phyloP scores from a whole-genome alignment of 805 yeast genomes.

The Lachancea sp. region DNA sequence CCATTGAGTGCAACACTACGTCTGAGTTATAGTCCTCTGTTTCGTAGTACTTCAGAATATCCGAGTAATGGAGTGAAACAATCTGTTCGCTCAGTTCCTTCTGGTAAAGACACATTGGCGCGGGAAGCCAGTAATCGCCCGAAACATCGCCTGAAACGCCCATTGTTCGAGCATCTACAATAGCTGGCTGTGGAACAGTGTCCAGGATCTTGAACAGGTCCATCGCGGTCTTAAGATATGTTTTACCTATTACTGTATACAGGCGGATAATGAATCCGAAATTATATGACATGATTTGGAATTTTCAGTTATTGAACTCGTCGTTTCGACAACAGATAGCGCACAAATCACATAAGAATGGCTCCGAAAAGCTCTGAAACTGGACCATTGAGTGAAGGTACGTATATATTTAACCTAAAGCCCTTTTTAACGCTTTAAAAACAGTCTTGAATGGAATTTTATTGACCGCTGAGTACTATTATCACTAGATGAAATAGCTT shows the following conservation, averaged over 20 bases:
- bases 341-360: not conserved
- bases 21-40: conserved; percentile 41
- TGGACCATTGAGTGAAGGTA: conserved; percentile 9
- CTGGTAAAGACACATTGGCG: conserved; percentile 82
- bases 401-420: not conserved
- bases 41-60: conserved; percentile 81
- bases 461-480: not conserved
- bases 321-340: no score
- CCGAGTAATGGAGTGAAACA: conserved; percentile 84
- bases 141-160: conserved; percentile 30
- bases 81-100: conserved; percentile 87
- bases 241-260: no score
- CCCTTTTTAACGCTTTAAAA: not conserved
- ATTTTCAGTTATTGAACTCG: no score
- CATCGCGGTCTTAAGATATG: conserved; percentile 39
- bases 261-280: no score
- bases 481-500: conserved; percentile 67
- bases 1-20: conserved; percentile 66
- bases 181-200: conserved; percentile 78
- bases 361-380: not conserved
- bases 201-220: conserved; percentile 70
- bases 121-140: conserved; percentile 69
- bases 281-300: no score
- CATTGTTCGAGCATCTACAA: conserved; percentile 51
- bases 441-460: not conserved